Conservation (phyloP, 306 rosid genomes). For the Fragaria iinumae region DNA sequence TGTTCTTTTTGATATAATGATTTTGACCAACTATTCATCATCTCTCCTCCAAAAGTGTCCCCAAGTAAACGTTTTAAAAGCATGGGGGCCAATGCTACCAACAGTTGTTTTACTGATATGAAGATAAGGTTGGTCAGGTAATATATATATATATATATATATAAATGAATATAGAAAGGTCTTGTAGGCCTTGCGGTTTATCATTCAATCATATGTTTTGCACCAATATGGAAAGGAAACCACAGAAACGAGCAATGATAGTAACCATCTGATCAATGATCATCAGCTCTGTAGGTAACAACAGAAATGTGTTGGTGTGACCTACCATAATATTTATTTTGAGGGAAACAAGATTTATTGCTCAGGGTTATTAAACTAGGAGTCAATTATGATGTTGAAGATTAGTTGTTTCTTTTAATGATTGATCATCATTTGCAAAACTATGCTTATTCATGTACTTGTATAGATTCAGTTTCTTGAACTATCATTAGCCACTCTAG, state of each 20-base stretch:
- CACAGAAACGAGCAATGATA: background rate
- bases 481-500: background rate
- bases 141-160: background rate
- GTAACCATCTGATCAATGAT: background rate
- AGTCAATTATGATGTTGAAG: background rate
- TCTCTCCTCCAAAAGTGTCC: background rate
- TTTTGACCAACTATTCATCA: background rate
- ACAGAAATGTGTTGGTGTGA: background rate
- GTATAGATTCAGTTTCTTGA: background rate
- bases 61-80: background rate
- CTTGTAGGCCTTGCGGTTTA: background rate
- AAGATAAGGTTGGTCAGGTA: background rate
- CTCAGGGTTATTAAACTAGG: background rate
- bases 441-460: background rate
- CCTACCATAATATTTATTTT: background rate
- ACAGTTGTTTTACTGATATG: background rate
- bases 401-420: background rate
- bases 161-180: background rate
- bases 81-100: background rate
- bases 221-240: slow-evolving; percentile 5
- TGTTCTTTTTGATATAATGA: background rate
- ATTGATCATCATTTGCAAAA: background rate
- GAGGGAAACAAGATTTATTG: background rate
- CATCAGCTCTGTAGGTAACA: background rate
- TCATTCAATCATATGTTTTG: background rate